Conservation (phyloP, 148 eudicot species). For the Nyssa sinensis region DNA sequence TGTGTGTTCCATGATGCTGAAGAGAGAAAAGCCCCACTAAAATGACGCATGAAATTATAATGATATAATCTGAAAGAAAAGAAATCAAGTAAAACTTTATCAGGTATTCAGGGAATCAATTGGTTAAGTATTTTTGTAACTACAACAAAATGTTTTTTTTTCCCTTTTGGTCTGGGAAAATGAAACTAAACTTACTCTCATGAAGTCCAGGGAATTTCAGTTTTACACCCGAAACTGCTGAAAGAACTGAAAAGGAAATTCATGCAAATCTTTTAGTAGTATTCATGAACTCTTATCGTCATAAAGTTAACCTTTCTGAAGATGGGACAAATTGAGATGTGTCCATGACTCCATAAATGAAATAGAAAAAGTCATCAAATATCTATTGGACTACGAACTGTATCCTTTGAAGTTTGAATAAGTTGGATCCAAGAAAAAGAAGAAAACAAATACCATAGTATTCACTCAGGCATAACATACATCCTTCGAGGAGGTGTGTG, state of each 20-base stretch:
- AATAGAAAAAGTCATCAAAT: no score
- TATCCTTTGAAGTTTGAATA: no score
- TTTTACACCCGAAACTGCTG: slow-evolving; percentile 59
- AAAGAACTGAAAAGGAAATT: slow-evolving; percentile 43
- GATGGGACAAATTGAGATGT: neutral
- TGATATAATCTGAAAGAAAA: slow-evolving; percentile 44
- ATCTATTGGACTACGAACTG: no score
- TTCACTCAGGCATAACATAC: no score
- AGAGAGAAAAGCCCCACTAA: slow-evolving; percentile 55
- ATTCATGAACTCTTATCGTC: neutral
- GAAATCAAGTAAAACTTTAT: neutral
- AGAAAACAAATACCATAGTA: no score
- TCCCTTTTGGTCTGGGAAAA: no score
- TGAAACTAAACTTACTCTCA: slow-evolving; percentile 43
- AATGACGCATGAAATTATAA: slow-evolving; percentile 50
- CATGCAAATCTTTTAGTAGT: neutral
- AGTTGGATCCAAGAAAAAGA: no score
- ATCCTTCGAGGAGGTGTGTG: no score
- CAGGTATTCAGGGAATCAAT: neutral
- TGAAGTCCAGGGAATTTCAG: slow-evolving; percentile 53
- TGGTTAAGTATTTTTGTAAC: neutral
- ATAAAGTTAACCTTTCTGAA: neutral
- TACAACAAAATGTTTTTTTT: no score
- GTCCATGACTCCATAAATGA: no score
- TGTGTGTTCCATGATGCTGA: slow-evolving; percentile 69